Base-by-base conservation (phyloP, 2,329 filamentous ascomycete species). In the Epicoccum sorghinum region DNA sequence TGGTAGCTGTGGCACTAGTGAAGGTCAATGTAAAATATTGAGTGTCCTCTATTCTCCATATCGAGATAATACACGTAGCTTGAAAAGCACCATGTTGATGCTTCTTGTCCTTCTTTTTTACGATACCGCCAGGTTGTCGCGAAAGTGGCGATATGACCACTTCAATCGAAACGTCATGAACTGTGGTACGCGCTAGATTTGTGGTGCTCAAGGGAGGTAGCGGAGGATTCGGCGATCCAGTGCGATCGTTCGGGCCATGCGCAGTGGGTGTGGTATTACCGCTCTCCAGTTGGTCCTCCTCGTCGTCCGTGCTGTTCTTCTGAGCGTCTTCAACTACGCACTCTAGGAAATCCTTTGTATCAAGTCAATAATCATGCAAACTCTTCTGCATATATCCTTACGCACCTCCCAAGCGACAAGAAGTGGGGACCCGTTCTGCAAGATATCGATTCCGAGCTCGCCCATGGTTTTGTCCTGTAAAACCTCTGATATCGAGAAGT, bases 21-120 rank as follows among this genome's bases (percentile, higher is more conserved):
- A 93, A 92, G 0, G 88, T 90, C 53, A 92, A 76, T 1, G 88
- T 91, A 67, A 86, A 92, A 72, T 88, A 91, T 8, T 82, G 84
- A 61, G 87, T 83, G 18, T 82, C 80, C 37, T 89, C 84, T 35
- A 89, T 83, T n/a, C 83, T 79, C 87, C 89, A 93, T 6, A 90
- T 83, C 0, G 86, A 89, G 22, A 92, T 84, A 41, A 91, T 90
- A 87, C 92, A 90, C 60, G 87, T 88, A 22, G 89, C 87, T 58
- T 84, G 84, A 0, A 85, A 72, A 29, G 80, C 75, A 29, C 66
- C 51, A 7, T 60, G 52, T 25, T 63, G 58, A 7, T 36, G 41
- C 33, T 52, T 64, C 44, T 47, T 59, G 30, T 66, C 62, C 24
- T 40, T 47, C 29, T 58, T 62, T 35, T 55, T 52, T 23, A 60